Percentiles rank a stretch among this genome's conserved stretches.
Evolutionary conservation across 2,329 filamentous ascomycete species (phyloP).

Genomic region (Fusarium mundagurra): DNA sequence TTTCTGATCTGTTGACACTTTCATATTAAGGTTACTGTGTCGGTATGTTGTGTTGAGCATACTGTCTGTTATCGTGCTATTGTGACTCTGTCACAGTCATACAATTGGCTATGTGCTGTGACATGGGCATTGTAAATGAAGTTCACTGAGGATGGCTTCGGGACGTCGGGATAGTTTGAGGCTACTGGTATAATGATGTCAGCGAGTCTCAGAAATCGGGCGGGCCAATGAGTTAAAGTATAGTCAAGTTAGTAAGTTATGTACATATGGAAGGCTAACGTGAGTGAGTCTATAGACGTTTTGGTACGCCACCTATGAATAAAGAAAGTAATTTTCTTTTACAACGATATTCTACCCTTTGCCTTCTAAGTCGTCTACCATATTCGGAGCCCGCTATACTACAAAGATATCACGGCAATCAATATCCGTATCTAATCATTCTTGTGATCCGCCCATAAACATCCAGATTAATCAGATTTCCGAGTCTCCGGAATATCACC

Average conservation of each 20-base stretch:
- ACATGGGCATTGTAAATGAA: background rate
- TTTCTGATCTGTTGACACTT: background rate
- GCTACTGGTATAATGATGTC: background rate
- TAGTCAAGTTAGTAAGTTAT: background rate
- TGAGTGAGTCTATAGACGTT: background rate
- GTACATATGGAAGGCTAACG: background rate
- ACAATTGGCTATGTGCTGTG: background rate
- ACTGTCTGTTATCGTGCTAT: background rate
- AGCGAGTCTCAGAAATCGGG: background rate
- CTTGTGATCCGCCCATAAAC: background rate
- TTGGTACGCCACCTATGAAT: background rate
- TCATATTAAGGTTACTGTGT: background rate
- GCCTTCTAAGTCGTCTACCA: background rate
- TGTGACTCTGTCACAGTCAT: background rate
- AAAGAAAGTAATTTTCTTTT: background rate
- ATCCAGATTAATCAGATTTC: slow-evolving; percentile 15
- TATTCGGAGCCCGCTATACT: background rate
- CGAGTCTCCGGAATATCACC: slow-evolving; percentile 46
- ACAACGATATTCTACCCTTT: background rate
- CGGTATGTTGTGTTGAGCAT: background rate
- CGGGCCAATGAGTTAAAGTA: background rate
- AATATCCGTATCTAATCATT: slow-evolving; percentile 4
- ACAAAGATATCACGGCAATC: background rate
- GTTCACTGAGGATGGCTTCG: background rate
- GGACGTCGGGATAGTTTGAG: background rate